These are phyloP conservation scores for Annulohypoxylon bovei DNA, from an alignment of 495 filamentous ascomycete species.

Conservation along the genomic window DNA sequence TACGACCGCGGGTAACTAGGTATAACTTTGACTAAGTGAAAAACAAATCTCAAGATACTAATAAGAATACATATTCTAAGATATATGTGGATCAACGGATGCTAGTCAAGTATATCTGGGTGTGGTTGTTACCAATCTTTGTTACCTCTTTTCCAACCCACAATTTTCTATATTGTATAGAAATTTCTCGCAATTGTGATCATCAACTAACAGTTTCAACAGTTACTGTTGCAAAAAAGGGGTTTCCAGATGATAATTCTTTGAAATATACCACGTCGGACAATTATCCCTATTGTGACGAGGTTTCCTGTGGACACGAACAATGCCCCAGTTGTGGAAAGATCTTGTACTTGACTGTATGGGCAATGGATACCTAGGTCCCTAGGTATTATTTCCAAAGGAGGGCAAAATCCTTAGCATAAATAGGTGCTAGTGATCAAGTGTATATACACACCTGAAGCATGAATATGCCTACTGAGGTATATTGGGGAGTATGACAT, in stretches of 20 bases:
- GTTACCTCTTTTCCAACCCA: not conserved
- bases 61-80: not conserved
- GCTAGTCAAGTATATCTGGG: not conserved
- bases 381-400: not conserved
- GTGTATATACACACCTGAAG: not conserved
- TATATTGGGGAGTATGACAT: no score
- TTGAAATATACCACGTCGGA: no score
- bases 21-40: not conserved
- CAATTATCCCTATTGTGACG: not conserved
- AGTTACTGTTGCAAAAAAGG: not conserved
- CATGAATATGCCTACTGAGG: not conserved
- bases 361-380: not conserved
- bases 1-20: not conserved
- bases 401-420: not conserved
- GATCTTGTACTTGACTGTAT: not conserved
- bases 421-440: not conserved
- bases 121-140: not conserved
- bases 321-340: not conserved
- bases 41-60: not conserved
- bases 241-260: no score
- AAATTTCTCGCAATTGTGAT: not conserved
- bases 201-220: not conserved
- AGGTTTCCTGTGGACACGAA: not conserved
- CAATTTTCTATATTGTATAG: no score
- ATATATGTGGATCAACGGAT: not conserved